Base-by-base conservation (phyloP, 2,329 filamentous ascomycete species). In the Cytospora leucostoma region DNA sequence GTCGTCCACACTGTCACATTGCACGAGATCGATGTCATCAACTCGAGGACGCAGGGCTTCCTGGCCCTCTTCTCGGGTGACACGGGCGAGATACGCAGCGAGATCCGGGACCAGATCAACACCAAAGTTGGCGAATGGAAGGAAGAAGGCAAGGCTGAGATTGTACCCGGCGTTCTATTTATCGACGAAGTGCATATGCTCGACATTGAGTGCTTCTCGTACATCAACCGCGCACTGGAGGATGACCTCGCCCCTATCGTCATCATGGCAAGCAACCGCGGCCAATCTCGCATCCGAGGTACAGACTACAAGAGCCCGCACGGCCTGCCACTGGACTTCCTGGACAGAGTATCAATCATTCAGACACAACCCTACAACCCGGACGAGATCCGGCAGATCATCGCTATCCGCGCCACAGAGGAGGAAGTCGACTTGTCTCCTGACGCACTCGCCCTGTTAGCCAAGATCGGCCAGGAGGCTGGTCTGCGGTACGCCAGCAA, bases 101-200 rank as follows among this genome's bases (percentile, higher is more conserved):
- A 99, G 77, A 94, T 99, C 66, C 89, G 95, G 62, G 94, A 98
- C 75, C 95, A 99, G 81, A 99, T 99, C 83, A 96, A 99, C 80
- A 97, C 92, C 70, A 99, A 99, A 79, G 93, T 99, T 2, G 93
- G 89, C 55, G 95, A 99, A 78, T 99, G 95, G 95, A 97, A 96
- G 78, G 95, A 99, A 77, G 95, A 99, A 78, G 95, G 95, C 79
- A 99, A 99, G 78, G 95, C 95, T 3, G 93, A 96, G 78, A 98
- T 99, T 61, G 93, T 99, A 0, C 95, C 95, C 0, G 95, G 95
- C 53, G 95, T 99, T 8, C 81, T 99, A 8, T 99, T 99, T 82
- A 96, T 99, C 72, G 95, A 99, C 72, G 95, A 99, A 80, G 94
- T 99, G 6, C 95, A 99, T 82, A 98, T 99, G 94, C 90, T 99